phyloP scores from a whole-genome alignment of 805 yeast species.

The Gaillardinia entomophila region DNA sequence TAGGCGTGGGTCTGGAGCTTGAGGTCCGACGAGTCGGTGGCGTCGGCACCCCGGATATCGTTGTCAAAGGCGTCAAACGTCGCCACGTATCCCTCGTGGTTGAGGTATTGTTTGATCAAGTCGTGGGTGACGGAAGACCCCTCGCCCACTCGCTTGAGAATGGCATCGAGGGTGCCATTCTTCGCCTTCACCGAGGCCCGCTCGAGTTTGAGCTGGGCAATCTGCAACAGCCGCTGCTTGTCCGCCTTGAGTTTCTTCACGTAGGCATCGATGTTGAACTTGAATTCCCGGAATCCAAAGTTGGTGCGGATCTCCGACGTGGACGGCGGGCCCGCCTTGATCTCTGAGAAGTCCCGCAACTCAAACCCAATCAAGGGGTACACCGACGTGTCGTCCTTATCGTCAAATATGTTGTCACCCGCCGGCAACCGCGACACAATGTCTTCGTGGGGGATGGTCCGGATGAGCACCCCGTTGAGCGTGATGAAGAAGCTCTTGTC shows the following conservation, averaged over 20 bases:
- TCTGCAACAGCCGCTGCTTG: background rate
- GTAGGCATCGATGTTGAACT: conserved; percentile 55
- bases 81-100: conserved; percentile 33
- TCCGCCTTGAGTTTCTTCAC: conserved; percentile 37
- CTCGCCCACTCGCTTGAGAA: conserved; percentile 18
- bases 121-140: conserved; percentile 23
- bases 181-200: conserved; percentile 5
- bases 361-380: conserved; percentile 32
- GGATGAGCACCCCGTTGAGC: conserved; percentile 60
- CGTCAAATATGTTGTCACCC: conserved; percentile 15
- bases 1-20: conserved; percentile 2
- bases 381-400: conserved; percentile 13
- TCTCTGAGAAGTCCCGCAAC: conserved; percentile 11
- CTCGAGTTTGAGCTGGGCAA: background rate
- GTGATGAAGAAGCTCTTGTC: conserved; percentile 66
- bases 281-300: conserved; percentile 53
- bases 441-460: conserved; percentile 8
- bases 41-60: conserved; percentile 17
- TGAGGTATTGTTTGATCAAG: conserved; percentile 32
- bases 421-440: conserved; percentile 4
- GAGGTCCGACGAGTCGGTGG: background rate
- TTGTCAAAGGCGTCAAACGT: conserved; percentile 27
- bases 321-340: conserved; percentile 4
- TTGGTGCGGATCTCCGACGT: conserved; percentile 39
- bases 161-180: conserved; percentile 11